Evolutionary conservation across 1,139 yeast genomes (phyloP), one percentile per base, ranked within the genome.

Genomic region (Candida glucosophila): DNA sequence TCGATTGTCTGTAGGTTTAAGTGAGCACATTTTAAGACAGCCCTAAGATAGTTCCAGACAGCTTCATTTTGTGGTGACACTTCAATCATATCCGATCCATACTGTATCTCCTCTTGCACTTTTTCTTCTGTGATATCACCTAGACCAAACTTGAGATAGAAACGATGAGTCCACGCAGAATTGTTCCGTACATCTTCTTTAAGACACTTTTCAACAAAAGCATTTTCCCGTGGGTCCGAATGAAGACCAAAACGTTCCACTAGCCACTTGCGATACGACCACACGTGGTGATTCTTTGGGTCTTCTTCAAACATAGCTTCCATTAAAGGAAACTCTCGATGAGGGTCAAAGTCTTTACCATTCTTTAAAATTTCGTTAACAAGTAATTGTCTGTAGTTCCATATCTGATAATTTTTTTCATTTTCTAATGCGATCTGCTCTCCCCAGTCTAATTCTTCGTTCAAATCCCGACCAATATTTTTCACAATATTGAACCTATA

Each of bases 101-200:
- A 82, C 5, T 55, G 57, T 4, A 71, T 38, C 18, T 46, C 50
- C 1, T 41, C 35, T 8, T 42, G 41, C 1, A 36, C 10, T n/a
- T 21, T 35, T 6, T 33, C 36, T 3, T 35, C 43, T 16, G 32
- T 33, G 13, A 29, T 17, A 5, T 31, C 27, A 3, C 32, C 32
- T n/a, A 41, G 33, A 13, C 58, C 55, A 30, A 65, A 61, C 18
- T 47, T 44, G 12, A 80, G 48, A 41, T 77, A 85, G 55, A 62
- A 81, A 28, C 96, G 64, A 52, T 83, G 93, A 30, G 77, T 69
- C 99, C 99, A 90, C 0, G 94, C 96, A 29, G 95, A 81, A 49
- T 90, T 92, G 54, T 90, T 90, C 41, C 85, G 63, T 12, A 83
- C 70, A 50, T 90, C 99, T 6, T 54, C 43, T 5, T 54, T 51